phyloP scores from a whole-genome alignment of 306 rosid species.

The Rubus parviflorus region DNA sequence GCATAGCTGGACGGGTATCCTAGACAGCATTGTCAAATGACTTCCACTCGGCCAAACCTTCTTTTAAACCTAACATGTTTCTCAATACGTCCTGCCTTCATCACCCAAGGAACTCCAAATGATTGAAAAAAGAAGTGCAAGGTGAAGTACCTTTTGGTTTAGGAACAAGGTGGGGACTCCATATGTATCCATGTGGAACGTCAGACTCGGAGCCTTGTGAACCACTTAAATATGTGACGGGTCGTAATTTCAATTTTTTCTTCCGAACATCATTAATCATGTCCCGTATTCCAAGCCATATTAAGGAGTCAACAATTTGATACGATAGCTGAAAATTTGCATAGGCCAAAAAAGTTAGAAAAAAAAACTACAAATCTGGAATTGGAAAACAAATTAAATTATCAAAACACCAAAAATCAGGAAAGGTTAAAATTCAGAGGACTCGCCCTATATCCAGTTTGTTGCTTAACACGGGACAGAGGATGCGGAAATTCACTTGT shows the following conservation, averaged over 20 bases:
- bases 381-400: background rate
- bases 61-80: background rate
- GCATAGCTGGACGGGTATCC: background rate
- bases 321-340: slow-evolving; percentile 71
- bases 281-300: slow-evolving; percentile 99
- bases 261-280: slow-evolving; percentile 95
- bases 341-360: slow-evolving; percentile 20
- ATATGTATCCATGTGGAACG: slow-evolving; percentile 94
- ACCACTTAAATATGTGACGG: slow-evolving; percentile 98
- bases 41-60: background rate
- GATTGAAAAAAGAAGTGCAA: slow-evolving; percentile 14
- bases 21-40: background rate
- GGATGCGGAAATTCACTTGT: slow-evolving; percentile 99
- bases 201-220: slow-evolving; percentile 89
- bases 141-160: slow-evolving; percentile 84
- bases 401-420: background rate
- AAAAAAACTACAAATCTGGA: slow-evolving; percentile 3
- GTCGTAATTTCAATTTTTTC: slow-evolving; percentile 86
- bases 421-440: slow-evolving; percentile 24
- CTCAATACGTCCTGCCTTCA: background rate
- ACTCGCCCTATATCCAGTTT: slow-evolving; percentile 87
- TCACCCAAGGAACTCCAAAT: slow-evolving; percentile 9
- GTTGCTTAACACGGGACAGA: slow-evolving; percentile 94
- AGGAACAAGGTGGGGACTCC: slow-evolving; percentile 99
- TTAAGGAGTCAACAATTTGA: slow-evolving; percentile 95